These are phyloP conservation scores for Astrephomene gubernaculifera DNA, from an alignment of 139 green algal genomes.

Conservation along the genomic window DNA sequence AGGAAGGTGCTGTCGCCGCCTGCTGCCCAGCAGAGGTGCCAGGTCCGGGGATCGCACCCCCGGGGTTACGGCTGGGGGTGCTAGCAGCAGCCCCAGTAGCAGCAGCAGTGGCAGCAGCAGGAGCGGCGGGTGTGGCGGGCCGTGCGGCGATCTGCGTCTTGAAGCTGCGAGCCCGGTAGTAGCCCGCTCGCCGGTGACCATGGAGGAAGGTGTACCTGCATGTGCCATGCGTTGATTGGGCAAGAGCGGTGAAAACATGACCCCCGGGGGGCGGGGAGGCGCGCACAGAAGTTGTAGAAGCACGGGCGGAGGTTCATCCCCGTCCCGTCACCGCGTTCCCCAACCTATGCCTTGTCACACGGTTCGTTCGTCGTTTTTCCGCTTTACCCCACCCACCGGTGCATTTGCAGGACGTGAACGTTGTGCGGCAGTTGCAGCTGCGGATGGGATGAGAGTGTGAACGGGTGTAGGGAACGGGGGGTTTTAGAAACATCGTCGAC, in stretches of 20 bases:
- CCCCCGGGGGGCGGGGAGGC: not conserved
- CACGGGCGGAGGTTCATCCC: not conserved
- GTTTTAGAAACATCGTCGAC: too few species aligned
- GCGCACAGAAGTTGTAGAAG: not conserved
- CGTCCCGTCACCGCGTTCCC: not conserved
- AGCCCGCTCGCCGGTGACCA: slow-evolving; percentile 55
- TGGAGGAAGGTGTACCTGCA: slow-evolving; percentile 54
- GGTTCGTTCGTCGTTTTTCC: too few species aligned
- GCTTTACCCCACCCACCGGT: not conserved
- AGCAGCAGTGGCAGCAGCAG: not conserved
- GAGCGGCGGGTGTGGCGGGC: not conserved
- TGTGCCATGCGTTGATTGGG: not conserved
- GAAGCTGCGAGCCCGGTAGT: slow-evolving; percentile 57
- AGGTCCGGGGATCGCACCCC: not conserved
- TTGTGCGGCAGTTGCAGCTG: slow-evolving; percentile 40
- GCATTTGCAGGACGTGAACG: slow-evolving; percentile 28
- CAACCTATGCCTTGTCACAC: not conserved
- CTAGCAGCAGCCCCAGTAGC: not conserved
- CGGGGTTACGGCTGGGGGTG: not conserved
- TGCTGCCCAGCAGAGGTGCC: not conserved
- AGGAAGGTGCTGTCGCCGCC: not conserved
- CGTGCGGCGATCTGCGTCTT: slow-evolving; percentile 29
- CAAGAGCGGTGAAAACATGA: not conserved
- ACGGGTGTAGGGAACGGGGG: not conserved
- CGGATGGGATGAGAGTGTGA: not conserved